phyloP scores from a whole-genome alignment of 495 filamentous ascomycete species.

The Polyplosphaeria fusca region DNA sequence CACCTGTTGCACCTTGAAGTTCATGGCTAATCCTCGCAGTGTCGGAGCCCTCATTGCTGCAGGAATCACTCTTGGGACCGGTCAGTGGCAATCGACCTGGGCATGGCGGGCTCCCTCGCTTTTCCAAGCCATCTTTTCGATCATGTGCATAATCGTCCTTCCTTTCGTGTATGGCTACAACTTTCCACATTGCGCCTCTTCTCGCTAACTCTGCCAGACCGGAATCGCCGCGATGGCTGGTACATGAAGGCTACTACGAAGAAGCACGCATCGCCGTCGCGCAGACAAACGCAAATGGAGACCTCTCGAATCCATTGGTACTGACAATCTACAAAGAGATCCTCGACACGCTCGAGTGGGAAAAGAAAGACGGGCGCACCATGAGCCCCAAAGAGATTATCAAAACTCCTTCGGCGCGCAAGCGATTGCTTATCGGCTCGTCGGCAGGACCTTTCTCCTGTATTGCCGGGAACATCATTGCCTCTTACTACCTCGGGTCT shows the following conservation, averaged over 20 bases:
- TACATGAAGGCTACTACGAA: slow-evolving; percentile 43
- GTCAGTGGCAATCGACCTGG: slow-evolving; percentile 49
- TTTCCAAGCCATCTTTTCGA: slow-evolving; percentile 52
- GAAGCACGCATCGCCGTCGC: slow-evolving; percentile 41
- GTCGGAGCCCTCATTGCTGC: slow-evolving; percentile 50
- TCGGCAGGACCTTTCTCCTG: neutral
- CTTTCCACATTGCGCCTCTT: too few species aligned
- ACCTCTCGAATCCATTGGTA: slow-evolving; percentile 29
- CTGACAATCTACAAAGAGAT: slow-evolving; percentile 39
- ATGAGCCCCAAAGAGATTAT: slow-evolving; percentile 39
- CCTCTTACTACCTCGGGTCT: neutral
- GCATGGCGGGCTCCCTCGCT: slow-evolving; percentile 57
- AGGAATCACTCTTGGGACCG: slow-evolving; percentile 53
- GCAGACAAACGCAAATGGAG: slow-evolving; percentile 48
- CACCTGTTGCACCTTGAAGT: too few species aligned
- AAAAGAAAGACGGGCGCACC: slow-evolving; percentile 45
- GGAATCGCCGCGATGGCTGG: slow-evolving; percentile 53
- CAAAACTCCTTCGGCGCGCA: neutral
- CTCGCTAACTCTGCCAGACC: slow-evolving; percentile 42
- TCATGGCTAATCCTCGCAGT: too few species aligned
- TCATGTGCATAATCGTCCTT: slow-evolving; percentile 52
- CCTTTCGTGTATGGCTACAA: slow-evolving; percentile 55
- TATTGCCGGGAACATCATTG: neutral
- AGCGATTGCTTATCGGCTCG: neutral
- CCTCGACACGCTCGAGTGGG: slow-evolving; percentile 44